Percentiles rank a stretch among this genome's conserved stretches.
Evolutionary conservation across 768 basidiomycete species (phyloP).

Genomic region (Phaffia tasmanica): DNA sequence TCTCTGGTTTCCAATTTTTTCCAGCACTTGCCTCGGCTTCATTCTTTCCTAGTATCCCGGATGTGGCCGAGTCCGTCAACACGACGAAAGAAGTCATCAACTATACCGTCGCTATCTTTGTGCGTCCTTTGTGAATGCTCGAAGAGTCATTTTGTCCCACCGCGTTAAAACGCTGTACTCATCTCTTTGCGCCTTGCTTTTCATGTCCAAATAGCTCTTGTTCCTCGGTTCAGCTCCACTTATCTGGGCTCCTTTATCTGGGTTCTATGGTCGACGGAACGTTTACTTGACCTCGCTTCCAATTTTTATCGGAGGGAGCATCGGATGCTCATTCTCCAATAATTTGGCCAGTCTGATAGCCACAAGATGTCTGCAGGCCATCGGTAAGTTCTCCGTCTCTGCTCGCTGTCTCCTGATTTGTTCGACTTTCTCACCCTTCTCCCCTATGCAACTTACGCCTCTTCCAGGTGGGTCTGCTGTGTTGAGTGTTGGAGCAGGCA

Average conservation of each 20-base stretch:
- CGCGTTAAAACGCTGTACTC: neutral
- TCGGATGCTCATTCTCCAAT: conserved; percentile 49
- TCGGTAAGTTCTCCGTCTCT: conserved; percentile 39
- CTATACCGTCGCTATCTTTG: conserved; percentile 41
- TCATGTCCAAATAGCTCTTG: conserved; percentile 37
- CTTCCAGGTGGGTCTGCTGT: conserved; percentile 41
- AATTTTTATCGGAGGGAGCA: conserved; percentile 49
- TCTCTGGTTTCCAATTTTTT: neutral
- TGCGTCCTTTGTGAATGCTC: neutral
- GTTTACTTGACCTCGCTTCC: conserved; percentile 51
- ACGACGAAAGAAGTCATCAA: conserved; percentile 52
- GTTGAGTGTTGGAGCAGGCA: conserved; percentile 48
- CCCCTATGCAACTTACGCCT: neutral
- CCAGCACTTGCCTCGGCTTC: conserved; percentile 58
- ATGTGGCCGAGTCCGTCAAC: conserved; percentile 55
- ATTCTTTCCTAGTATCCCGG: conserved; percentile 64
- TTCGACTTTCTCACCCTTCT: conserved; percentile 4
- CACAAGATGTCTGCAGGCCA: conserved; percentile 56
- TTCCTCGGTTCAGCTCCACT: conserved; percentile 44
- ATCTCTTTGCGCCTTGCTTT: neutral
- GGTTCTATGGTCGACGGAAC: conserved; percentile 54
- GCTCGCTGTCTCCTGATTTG: neutral
- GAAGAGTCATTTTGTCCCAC: no score
- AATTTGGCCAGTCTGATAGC: conserved; percentile 46
- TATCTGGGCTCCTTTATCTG: conserved; percentile 47